Conservation (phyloP, 106 monocot species). For the Dioscorea dumetorum region DNA sequence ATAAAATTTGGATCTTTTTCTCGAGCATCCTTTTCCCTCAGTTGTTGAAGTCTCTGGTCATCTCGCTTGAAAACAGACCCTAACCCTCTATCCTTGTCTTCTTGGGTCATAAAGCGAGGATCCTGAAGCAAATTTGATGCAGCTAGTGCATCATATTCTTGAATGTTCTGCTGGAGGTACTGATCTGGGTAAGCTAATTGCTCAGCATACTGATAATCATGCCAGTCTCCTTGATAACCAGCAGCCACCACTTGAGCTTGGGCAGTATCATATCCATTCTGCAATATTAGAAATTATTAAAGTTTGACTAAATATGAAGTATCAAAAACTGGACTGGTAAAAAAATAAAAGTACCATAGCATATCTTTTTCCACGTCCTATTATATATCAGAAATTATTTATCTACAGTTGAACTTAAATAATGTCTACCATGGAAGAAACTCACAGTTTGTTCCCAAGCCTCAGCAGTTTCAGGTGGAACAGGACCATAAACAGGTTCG, state of each 20-base stretch:
- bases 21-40: slow-evolving; percentile 92
- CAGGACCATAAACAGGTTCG: slow-evolving; percentile 92
- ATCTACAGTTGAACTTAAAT: too few species aligned
- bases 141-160: slow-evolving; percentile 54
- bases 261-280: slow-evolving; percentile 81
- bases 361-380: too few species aligned
- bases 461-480: slow-evolving; percentile 75
- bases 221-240: slow-evolving; percentile 85
- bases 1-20: slow-evolving; percentile 97
- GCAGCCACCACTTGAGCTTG: slow-evolving; percentile 71
- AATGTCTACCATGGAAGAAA: neutral
- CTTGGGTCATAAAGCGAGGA: slow-evolving; percentile 86
- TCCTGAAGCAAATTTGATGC: slow-evolving; percentile 45
- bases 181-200: slow-evolving; percentile 73
- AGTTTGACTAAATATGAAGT: neutral
- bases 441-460: slow-evolving; percentile 72
- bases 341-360: too few species aligned
- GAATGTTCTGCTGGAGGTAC: slow-evolving; percentile 59
- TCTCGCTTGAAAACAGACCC: slow-evolving; percentile 99
- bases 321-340: too few species aligned
- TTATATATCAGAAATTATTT: too few species aligned
- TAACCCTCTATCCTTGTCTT: slow-evolving; percentile 87
- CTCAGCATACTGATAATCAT: slow-evolving; percentile 70
- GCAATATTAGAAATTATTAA: slow-evolving; percentile 2
- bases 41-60: slow-evolving; percentile 83